phyloP scores from a whole-genome alignment of 192 early-diverging fungal species.

The Backusella tarrabulga region DNA sequence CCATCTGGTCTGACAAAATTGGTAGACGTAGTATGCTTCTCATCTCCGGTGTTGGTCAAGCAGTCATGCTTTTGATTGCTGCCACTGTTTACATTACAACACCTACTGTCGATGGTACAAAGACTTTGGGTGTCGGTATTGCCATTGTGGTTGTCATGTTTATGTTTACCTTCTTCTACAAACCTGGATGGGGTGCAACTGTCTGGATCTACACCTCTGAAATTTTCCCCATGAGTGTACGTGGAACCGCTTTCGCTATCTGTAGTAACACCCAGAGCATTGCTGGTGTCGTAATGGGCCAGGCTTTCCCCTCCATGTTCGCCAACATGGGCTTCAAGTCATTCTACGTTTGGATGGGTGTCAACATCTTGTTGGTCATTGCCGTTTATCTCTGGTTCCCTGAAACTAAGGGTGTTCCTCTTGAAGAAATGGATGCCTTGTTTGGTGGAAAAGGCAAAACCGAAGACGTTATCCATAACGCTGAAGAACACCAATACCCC shows the following conservation, averaged over 20 bases:
- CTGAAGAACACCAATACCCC: background rate
- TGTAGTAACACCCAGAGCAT: constrained; percentile 60
- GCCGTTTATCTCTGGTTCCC: constrained; percentile 30
- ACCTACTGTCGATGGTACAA: constrained; percentile 16
- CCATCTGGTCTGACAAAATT: constrained; percentile 10
- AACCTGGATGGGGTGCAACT: constrained; percentile 61
- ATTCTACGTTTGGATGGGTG: constrained; percentile 27
- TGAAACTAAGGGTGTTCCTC: constrained; percentile 55
- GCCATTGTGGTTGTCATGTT: constrained; percentile 34
- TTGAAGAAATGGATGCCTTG: constrained; percentile 60
- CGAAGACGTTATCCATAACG: background rate
- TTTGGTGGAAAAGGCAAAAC: constrained; percentile 26
- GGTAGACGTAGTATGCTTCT: constrained; percentile 16
- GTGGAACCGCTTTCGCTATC: constrained; percentile 53
- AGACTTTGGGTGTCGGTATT: constrained; percentile 13
- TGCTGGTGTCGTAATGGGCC: constrained; percentile 46
- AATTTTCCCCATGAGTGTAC: constrained; percentile 61
- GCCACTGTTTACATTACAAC: constrained; percentile 12
- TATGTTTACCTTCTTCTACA: constrained; percentile 53
- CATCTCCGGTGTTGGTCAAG: constrained; percentile 14
- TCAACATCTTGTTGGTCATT: constrained; percentile 40
- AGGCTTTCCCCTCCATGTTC: constrained; percentile 43
- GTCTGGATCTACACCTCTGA: constrained; percentile 61
- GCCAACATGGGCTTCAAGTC: constrained; percentile 19
- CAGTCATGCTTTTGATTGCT: constrained; percentile 11